These are phyloP conservation scores for Teratosphaeria gauchensis DNA, from an alignment of 2,329 filamentous ascomycete species.

Conservation along the genomic window DNA sequence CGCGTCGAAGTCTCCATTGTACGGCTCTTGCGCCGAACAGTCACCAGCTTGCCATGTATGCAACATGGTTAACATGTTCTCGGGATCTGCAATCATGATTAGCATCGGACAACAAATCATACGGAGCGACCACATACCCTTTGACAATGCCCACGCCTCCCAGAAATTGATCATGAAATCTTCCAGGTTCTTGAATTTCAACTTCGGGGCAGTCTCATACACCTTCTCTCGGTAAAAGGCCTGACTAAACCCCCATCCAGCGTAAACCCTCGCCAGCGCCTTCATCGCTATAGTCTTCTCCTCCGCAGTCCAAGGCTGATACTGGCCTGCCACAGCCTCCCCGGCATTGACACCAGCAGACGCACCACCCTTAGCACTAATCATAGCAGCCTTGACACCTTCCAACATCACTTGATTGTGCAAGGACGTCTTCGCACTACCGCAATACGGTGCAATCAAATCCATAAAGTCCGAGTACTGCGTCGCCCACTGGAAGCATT, in stretches of 20 bases:
- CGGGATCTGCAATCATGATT: slow-evolving; percentile 44
- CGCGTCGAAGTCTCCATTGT: slow-evolving; percentile 40
- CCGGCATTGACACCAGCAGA: slow-evolving; percentile 44
- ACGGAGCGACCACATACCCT: slow-evolving; percentile 32
- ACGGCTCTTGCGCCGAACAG: slow-evolving; percentile 57
- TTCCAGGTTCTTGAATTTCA: slow-evolving; percentile 60
- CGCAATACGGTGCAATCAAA: slow-evolving; percentile 53
- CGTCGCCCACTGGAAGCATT: slow-evolving; percentile 37
- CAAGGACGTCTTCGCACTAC: slow-evolving; percentile 51
- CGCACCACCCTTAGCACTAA: slow-evolving; percentile 46
- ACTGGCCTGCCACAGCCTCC: slow-evolving; percentile 30
- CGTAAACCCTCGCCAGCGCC: slow-evolving; percentile 58
- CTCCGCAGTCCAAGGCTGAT: slow-evolving; percentile 31
- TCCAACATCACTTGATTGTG: slow-evolving; percentile 63
- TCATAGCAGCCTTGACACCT: slow-evolving; percentile 51
- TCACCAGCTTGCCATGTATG: slow-evolving; percentile 72
- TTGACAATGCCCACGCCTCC: slow-evolving; percentile 63
- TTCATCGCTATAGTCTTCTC: slow-evolving; percentile 52
- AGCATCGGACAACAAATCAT: slow-evolving; percentile 9
- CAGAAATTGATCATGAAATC: slow-evolving; percentile 68
- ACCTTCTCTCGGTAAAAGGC: slow-evolving; percentile 65
- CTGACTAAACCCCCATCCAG: slow-evolving; percentile 72
- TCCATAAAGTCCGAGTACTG: slow-evolving; percentile 47
- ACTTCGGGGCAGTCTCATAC: slow-evolving; percentile 45
- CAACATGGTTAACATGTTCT: slow-evolving; percentile 66